Percentiles rank a stretch among this genome's conserved stretches.
Evolutionary conservation across 1,284 basidiomycete genomes (phyloP).

Genomic region (Heterobasidion occidentale): DNA sequence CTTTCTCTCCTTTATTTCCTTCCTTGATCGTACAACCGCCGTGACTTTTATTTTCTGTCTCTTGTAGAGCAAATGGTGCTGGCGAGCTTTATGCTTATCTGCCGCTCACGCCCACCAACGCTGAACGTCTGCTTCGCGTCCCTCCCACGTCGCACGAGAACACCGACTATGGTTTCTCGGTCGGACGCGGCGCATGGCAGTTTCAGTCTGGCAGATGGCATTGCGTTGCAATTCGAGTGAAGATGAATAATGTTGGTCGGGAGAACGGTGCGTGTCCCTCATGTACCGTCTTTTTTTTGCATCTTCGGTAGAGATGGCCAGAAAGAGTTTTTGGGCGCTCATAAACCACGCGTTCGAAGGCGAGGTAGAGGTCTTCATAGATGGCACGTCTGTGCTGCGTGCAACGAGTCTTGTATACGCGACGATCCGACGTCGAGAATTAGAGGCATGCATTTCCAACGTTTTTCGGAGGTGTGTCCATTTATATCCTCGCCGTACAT

Average conservation of each 20-base stretch:
- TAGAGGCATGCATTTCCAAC: constrained; percentile 63
- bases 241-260: constrained; percentile 44
- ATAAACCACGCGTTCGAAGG: constrained; percentile 24
- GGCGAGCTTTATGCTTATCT: constrained; percentile 58
- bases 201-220: constrained; percentile 46
- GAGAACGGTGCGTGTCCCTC: constrained; percentile 30
- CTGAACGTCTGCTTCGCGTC: constrained; percentile 31
- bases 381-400: constrained; percentile 43
- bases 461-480: constrained; percentile 59
- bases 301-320: neutral
- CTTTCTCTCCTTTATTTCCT: neutral
- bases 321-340: neutral
- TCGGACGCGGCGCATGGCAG: constrained; percentile 45
- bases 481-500: neutral
- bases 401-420: constrained; percentile 32
- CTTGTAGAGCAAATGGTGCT: constrained; percentile 28
- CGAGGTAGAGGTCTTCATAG: constrained; percentile 48
- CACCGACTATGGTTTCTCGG: constrained; percentile 51
- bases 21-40: neutral
- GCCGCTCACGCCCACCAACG: constrained; percentile 37
- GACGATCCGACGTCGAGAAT: constrained; percentile 33
- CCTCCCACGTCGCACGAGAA: constrained; percentile 44
- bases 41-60: neutral
- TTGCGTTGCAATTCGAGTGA: constrained; percentile 52
- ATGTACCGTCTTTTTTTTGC: neutral